phyloP scores from a whole-genome alignment of 2,329 filamentous ascomycete genomes.

The Penicillium frequentans region DNA sequence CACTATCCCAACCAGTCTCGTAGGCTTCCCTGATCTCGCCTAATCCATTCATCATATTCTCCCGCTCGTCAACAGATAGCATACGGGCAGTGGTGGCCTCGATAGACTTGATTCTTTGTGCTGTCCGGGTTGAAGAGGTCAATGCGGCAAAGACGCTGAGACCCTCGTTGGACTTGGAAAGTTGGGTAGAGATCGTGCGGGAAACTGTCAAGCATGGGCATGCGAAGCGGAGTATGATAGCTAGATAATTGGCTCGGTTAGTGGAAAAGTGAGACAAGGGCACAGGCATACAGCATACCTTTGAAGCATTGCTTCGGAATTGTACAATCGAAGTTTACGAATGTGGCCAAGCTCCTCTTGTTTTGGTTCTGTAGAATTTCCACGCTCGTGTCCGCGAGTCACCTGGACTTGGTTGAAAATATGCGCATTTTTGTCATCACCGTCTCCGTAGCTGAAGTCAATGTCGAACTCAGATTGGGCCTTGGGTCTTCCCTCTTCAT shows the following conservation, averaged over 20 bases:
- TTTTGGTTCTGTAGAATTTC: constrained; percentile 10
- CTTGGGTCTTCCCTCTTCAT: constrained; percentile 16
- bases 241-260: constrained; percentile 19
- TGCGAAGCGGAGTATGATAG: constrained; percentile 54
- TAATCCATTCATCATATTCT: constrained; percentile 77
- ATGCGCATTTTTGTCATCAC: constrained; percentile 24
- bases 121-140: constrained; percentile 73
- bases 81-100: constrained; percentile 62
- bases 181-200: constrained; percentile 68
- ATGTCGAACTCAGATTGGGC: constrained; percentile 36
- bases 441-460: constrained; percentile 38
- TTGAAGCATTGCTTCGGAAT: constrained; percentile 35
- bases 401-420: constrained; percentile 40
- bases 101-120: constrained; percentile 65
- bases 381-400: constrained; percentile 26
- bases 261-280: background rate
- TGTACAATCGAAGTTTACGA: constrained; percentile 33
- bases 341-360: constrained; percentile 25
- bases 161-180: constrained; percentile 42
- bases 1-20: constrained; percentile 82
- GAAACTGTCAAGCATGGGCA: constrained; percentile 81
- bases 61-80: constrained; percentile 75
- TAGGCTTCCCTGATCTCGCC: constrained; percentile 85
- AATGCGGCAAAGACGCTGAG: constrained; percentile 56
- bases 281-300: constrained; percentile 22